Percentiles rank a stretch among this genome's conserved stretches.
phyloP scores from a whole-genome alignment of 148 eudicot species.

The Persicaria maculosa region DNA sequence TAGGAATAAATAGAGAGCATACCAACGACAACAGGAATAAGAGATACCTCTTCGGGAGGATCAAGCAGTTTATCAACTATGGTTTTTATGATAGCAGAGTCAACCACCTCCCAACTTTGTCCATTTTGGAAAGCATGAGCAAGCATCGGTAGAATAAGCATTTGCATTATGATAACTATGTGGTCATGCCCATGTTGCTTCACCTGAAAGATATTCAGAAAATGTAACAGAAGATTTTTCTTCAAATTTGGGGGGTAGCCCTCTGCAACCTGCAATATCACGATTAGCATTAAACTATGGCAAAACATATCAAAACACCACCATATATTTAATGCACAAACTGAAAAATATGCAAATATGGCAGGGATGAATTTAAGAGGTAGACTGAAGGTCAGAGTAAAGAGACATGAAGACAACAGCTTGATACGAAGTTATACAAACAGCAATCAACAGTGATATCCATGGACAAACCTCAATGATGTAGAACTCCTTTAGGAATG shows the following conservation, averaged over 20 bases:
- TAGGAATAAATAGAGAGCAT: neutral
- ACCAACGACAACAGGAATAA: neutral
- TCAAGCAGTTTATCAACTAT: constrained; percentile 94
- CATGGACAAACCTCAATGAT: constrained; percentile 73
- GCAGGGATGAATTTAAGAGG: neutral
- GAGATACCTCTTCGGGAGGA: constrained; percentile 91
- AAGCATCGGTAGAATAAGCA: constrained; percentile 97
- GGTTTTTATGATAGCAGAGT: constrained; percentile 73
- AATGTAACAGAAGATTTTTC: constrained; percentile 81
- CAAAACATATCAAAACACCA: neutral
- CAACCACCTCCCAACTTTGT: constrained; percentile 98
- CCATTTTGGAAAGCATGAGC: constrained; percentile 96
- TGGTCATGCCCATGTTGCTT: constrained; percentile 83
- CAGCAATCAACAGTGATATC: neutral
- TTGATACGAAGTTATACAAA: neutral
- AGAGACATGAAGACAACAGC: constrained; percentile 6
- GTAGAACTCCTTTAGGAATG: constrained; percentile 94
- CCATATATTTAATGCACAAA: neutral
- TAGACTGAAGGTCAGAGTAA: neutral
- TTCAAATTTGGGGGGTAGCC: constrained; percentile 86
- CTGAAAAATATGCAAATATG: neutral
- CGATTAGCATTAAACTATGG: constrained; percentile 2
- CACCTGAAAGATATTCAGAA: constrained; percentile 77
- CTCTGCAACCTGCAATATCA: constrained; percentile 81
- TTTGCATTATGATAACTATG: constrained; percentile 88